Percentiles rank a stretch among this genome's conserved stretches.
phyloP scores from a whole-genome alignment of 2,329 filamentous ascomycete genomes.

The Neonectria coccinea region DNA sequence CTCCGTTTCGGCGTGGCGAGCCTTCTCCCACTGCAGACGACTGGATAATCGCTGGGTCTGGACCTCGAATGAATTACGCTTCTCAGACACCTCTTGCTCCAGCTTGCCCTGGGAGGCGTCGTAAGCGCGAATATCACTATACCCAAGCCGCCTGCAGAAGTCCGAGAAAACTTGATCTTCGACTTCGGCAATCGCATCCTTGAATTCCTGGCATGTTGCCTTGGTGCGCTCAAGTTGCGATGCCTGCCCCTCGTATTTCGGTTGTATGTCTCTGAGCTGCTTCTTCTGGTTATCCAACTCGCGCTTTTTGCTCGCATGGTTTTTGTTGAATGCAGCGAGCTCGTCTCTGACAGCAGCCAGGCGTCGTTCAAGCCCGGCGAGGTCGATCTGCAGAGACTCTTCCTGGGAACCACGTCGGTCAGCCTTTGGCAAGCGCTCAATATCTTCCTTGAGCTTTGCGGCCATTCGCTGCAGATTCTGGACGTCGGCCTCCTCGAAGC shows the following conservation, averaged over 20 bases:
- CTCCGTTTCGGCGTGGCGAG: conserved; percentile 67
- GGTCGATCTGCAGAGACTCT: conserved; percentile 82
- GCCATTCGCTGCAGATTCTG: conserved; percentile 84
- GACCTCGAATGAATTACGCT: conserved; percentile 86
- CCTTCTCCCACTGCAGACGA: conserved; percentile 68
- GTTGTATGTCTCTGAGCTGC: conserved; percentile 80
- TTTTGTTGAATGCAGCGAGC: conserved; percentile 81
- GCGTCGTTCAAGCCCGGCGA: conserved; percentile 83
- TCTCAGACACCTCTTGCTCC: conserved; percentile 89
- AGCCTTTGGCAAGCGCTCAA: conserved; percentile 82
- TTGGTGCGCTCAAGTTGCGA: conserved; percentile 72
- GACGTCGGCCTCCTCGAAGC: conserved; percentile 91
- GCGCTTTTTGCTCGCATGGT: conserved; percentile 84
- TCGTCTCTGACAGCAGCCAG: conserved; percentile 80
- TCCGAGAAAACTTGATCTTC: conserved; percentile 88
- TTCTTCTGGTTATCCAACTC: conserved; percentile 79
- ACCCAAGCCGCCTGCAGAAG: conserved; percentile 90
- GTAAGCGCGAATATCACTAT: conserved; percentile 90
- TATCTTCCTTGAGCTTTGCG: conserved; percentile 80
- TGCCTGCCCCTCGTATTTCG: conserved; percentile 81
- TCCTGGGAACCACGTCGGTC: conserved; percentile 82
- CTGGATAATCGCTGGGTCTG: conserved; percentile 82
- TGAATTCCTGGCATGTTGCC: conserved; percentile 64
- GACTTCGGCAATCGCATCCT: conserved; percentile 77
- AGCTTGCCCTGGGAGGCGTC: conserved; percentile 92